These are phyloP conservation scores for Graphium sp. DNA, from an alignment of 2,329 filamentous ascomycete genomes.

Conservation along the genomic window DNA sequence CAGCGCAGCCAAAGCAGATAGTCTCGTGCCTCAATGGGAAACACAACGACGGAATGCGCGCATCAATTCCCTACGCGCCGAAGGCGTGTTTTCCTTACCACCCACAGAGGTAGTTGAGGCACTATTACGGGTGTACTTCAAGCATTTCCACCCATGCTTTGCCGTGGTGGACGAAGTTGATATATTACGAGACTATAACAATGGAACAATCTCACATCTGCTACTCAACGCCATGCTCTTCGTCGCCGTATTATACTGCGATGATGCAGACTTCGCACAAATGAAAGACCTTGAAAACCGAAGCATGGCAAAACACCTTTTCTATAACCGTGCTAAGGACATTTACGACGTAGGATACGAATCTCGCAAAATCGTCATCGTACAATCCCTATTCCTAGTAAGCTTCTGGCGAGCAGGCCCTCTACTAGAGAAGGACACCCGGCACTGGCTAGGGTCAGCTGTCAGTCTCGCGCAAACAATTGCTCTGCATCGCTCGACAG, in stretches of 20 bases:
- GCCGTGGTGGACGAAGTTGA: slow-evolving; percentile 30
- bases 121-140: slow-evolving; percentile 32
- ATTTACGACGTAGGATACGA: slow-evolving; percentile 37
- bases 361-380: slow-evolving; percentile 27
- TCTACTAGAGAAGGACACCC: slow-evolving; percentile 25
- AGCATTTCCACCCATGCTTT: slow-evolving; percentile 39
- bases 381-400: slow-evolving; percentile 34
- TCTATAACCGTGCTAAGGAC: slow-evolving; percentile 31
- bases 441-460: slow-evolving; percentile 31
- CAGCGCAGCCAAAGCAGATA: slow-evolving; percentile 14
- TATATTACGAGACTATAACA: slow-evolving; percentile 19
- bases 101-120: slow-evolving; percentile 20
- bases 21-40: slow-evolving; percentile 18
- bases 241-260: slow-evolving; percentile 34
- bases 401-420: slow-evolving; percentile 37
- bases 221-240: slow-evolving; percentile 36
- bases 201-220: slow-evolving; percentile 26
- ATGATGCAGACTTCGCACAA: slow-evolving; percentile 21
- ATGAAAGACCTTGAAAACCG: slow-evolving; percentile 27
- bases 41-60: slow-evolving; percentile 15
- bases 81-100: slow-evolving; percentile 24
- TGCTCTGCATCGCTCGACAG: slow-evolving; percentile 18
- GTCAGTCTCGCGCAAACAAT: slow-evolving; percentile 32
- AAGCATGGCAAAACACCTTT: slow-evolving; percentile 27
- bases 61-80: slow-evolving; percentile 4